Percentiles rank a stretch among this genome's conserved stretches.
Conservation (phyloP, 1,139 yeast genomes). For the Zygoascus sp. region DNA sequence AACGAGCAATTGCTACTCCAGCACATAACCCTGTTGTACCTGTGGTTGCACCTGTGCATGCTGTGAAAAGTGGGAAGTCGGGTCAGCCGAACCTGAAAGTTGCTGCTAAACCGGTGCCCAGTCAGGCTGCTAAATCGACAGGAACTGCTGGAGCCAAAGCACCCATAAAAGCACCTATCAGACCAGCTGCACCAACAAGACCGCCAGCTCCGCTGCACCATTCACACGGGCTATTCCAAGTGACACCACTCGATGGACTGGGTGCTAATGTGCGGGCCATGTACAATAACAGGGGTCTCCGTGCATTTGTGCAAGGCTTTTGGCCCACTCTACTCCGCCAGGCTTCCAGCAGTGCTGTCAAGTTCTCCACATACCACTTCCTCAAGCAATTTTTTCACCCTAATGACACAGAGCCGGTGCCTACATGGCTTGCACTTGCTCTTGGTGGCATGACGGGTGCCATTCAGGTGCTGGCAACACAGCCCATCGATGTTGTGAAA, state of each 20-base stretch:
- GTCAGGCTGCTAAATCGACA: neutral
- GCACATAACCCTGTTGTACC: neutral
- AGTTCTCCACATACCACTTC: slow-evolving; percentile 79
- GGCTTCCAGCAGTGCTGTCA: slow-evolving; percentile 69
- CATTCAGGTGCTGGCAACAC: slow-evolving; percentile 76
- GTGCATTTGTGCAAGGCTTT: slow-evolving; percentile 80
- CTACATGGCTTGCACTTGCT: slow-evolving; percentile 22
- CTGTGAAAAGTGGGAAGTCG: neutral
- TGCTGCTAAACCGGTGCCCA: neutral
- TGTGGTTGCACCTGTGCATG: neutral
- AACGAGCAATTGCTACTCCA: slow-evolving; percentile 30
- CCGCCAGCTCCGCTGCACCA: neutral
- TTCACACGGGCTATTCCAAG: slow-evolving; percentile 14
- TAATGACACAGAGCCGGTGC: slow-evolving; percentile 36
- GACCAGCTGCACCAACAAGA: neutral
- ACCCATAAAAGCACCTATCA: slow-evolving; percentile 16
- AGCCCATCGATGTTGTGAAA: slow-evolving; percentile 87
- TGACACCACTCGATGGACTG: slow-evolving; percentile 26
- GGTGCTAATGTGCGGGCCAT: slow-evolving; percentile 42
- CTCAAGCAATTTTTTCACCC: slow-evolving; percentile 50
- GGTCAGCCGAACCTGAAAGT: neutral
- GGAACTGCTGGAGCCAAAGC: too few species aligned
- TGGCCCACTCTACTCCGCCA: slow-evolving; percentile 77
- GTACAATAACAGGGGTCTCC: slow-evolving; percentile 65
- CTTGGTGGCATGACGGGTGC: slow-evolving; percentile 43